A percentile compares a stretch with the other conserved stretches of the same genome.
Evolutionary conservation across 2,329 filamentous ascomycete genomes (phyloP).

Genomic region (Talaromyces sp.): DNA sequence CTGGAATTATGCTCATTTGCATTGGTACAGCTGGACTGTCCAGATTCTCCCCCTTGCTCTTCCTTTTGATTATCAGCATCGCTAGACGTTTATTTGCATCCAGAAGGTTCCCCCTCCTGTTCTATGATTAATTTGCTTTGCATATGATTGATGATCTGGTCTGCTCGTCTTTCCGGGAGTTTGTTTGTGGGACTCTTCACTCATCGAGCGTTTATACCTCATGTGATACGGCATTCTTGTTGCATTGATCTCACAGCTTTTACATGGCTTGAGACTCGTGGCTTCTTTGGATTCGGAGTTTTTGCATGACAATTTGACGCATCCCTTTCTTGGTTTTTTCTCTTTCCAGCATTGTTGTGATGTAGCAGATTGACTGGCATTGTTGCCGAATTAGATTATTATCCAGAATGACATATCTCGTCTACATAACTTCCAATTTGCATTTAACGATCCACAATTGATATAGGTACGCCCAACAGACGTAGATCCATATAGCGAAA

Average conservation of each 20-base stretch:
- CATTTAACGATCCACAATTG: neutral
- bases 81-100: slow-evolving; percentile 16
- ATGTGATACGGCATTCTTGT: slow-evolving; percentile 9
- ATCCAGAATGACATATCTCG: neutral
- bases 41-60: neutral
- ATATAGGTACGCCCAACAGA: neutral
- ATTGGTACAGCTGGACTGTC: slow-evolving; percentile 20
- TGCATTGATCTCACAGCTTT: slow-evolving; percentile 13
- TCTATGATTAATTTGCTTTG: slow-evolving; percentile 10
- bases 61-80: neutral
- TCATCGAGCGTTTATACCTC: slow-evolving; percentile 11
- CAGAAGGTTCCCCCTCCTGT: neutral
- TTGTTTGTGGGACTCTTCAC: neutral
- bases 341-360: neutral
- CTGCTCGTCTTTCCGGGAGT: neutral
- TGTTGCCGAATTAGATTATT: neutral
- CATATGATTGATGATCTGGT: slow-evolving; percentile 16
- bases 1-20: neutral
- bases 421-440: neutral
- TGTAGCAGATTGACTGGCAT: neutral
- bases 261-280: slow-evolving; percentile 4
- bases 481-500: neutral
- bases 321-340: neutral
- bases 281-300: slow-evolving; percentile 10
- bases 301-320: neutral